Base-by-base conservation (phyloP, 1,139 yeast species). In the Taphrina sp. region DNA sequence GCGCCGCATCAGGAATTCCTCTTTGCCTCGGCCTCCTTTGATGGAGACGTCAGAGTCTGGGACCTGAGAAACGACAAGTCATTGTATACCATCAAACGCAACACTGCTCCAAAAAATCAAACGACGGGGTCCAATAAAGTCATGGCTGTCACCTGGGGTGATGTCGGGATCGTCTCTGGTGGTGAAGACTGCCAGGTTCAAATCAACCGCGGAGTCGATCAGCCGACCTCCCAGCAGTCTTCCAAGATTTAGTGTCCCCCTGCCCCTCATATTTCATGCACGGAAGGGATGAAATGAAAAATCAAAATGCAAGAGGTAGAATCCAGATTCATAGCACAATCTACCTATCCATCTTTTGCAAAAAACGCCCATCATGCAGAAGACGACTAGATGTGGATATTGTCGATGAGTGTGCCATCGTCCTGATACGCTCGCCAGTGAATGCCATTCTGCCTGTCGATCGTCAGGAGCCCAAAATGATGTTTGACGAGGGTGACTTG, bases 21-120 rank as follows among this genome's bases (percentile, higher is more conserved):
- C 82, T 78, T 92, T 66, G 81, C 88, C 19, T 85, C 95, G 5
- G 95, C 85, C 16, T 88, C 96, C 12, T 96, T 89, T 68, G 99
- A 92, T 70, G 96, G 97, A 23, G 85, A 95, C 1, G 94, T 85
- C 41, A 83, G 89, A 64, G 85, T 92, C 19, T 92, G 99, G 99
- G 99, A 92, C 70, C 79, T 90, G 10, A 81, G 99, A 23, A 49
- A 39, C 26, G 54, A 49, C n/a, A 41, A 33, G 22, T 38, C 54
- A 7, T 34, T 49, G 24, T 49, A 49, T 17, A 66, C 85, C 96
- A 1, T 86, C 57, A 23, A 36, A 83, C 62, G 80, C 83, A 64
- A 79, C 86, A 23, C 77, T 31, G 57, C 53, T 14, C 35, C 44
- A 8, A 52, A 39, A 7, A 16, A 46, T 64, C 67, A 20, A 64